These are phyloP conservation scores for Suillus plorans DNA, from an alignment of 768 basidiomycete species.

Conservation along the genomic window DNA sequence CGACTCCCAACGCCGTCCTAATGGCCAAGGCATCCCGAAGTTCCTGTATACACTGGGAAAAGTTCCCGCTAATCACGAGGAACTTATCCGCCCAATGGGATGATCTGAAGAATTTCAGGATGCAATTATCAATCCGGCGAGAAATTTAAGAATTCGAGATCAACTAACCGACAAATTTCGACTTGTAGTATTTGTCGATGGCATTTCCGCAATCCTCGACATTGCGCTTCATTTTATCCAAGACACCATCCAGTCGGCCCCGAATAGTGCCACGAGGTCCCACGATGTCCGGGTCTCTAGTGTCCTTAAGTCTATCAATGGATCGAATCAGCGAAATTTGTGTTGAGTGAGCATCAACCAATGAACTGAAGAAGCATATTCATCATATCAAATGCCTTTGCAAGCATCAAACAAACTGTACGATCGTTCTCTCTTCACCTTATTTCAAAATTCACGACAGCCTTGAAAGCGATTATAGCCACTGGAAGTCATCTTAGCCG, in stretches of 20 bases:
- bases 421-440: conserved; percentile 51
- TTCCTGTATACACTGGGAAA: conserved; percentile 34
- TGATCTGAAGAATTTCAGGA: conserved; percentile 32
- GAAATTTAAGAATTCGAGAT: background rate
- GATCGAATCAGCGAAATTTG: background rate
- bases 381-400: conserved; percentile 54
- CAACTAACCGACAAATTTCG: conserved; percentile 38
- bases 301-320: conserved; percentile 27
- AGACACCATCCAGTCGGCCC: conserved; percentile 32
- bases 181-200: conserved; percentile 48
- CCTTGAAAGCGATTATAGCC: conserved; percentile 44
- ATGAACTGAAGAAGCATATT: conserved; percentile 43
- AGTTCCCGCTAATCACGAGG: conserved; percentile 30
- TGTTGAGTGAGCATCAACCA: no score
- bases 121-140: conserved; percentile 7
- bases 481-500: conserved; percentile 27
- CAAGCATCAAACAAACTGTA: conserved; percentile 44
- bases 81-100: conserved; percentile 40
- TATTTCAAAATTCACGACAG: conserved; percentile 47
- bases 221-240: conserved; percentile 35
- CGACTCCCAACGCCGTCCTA: conserved; percentile 37
- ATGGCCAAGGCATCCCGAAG: conserved; percentile 38
- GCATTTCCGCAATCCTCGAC: conserved; percentile 44
- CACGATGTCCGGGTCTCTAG: conserved; percentile 22
- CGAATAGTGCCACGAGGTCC: conserved; percentile 34